A percentile compares a stretch with the other conserved stretches of the same genome.
phyloP scores from a whole-genome alignment of 2,329 filamentous ascomycete species.

The Mycosphaerella arachidis region DNA sequence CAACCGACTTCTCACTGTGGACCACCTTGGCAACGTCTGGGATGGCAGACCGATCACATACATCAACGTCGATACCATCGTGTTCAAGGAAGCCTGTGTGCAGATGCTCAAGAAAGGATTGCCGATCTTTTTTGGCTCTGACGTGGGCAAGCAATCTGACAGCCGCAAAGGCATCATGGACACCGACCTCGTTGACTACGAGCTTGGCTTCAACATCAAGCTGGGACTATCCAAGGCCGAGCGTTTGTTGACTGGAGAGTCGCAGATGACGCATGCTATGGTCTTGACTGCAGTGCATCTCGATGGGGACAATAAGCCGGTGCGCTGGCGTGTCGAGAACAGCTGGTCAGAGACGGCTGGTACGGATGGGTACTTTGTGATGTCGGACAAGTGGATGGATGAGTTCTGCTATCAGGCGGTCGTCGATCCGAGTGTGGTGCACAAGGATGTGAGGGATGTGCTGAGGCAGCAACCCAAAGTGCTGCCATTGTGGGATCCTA shows the following conservation, averaged over 20 bases:
- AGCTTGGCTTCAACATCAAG: constrained; percentile 74
- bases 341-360: constrained; percentile 70
- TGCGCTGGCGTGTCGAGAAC: constrained; percentile 84
- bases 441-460: constrained; percentile 63
- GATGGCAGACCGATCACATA: constrained; percentile 73
- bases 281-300: constrained; percentile 82
- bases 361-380: constrained; percentile 79
- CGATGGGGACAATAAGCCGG: constrained; percentile 58
- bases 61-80: constrained; percentile 71
- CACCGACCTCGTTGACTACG: constrained; percentile 68
- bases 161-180: constrained; percentile 71
- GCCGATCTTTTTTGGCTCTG: constrained; percentile 83
- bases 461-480: constrained; percentile 66
- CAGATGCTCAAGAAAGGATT: constrained; percentile 72
- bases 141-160: constrained; percentile 80
- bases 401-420: constrained; percentile 81
- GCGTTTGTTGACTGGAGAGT: constrained; percentile 68
- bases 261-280: constrained; percentile 88
- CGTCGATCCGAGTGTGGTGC: constrained; percentile 61
- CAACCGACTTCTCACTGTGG: constrained; percentile 67
- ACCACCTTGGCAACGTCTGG: constrained; percentile 74
- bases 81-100: constrained; percentile 69
- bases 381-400: constrained; percentile 66
- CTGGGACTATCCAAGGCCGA: constrained; percentile 73
- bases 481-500: constrained; percentile 51